Conservation (phyloP, 1,284 basidiomycete species). For the Chalciporus sp. region DNA sequence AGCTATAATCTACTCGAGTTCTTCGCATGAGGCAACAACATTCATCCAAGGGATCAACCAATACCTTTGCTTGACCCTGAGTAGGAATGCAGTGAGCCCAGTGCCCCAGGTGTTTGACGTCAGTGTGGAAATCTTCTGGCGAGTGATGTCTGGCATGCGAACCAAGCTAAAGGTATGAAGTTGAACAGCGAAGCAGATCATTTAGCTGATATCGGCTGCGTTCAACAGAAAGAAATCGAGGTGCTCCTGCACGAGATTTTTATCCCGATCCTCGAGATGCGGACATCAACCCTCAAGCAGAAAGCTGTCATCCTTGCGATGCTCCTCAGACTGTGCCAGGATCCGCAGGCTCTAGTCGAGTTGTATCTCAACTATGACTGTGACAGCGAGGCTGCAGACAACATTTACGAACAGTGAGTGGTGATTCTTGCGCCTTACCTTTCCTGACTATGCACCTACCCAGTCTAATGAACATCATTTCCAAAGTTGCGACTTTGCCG, state of each 20-base stretch:
- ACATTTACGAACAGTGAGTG: constrained; percentile 91
- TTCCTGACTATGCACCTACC: constrained; percentile 8
- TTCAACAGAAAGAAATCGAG: constrained; percentile 93
- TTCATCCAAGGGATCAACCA: constrained; percentile 94
- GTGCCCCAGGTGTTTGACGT: constrained; percentile 98
- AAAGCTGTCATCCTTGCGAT: constrained; percentile 90
- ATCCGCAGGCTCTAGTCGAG: constrained; percentile 95
- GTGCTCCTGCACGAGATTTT: constrained; percentile 98
- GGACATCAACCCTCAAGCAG: constrained; percentile 92
- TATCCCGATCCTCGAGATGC: constrained; percentile 98
- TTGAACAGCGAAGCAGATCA: neutral
- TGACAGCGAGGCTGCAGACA: constrained; percentile 88
- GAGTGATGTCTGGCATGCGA: constrained; percentile 89
- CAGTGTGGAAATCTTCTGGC: constrained; percentile 98
- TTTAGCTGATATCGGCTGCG: constrained; percentile 4
- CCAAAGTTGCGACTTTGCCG: constrained; percentile 82
- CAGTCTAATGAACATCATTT: constrained; percentile 91
- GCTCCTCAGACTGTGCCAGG: constrained; percentile 85
- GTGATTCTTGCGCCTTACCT: constrained; percentile 5
- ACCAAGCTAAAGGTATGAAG: constrained; percentile 86
- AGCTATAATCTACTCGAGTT: constrained; percentile 87
- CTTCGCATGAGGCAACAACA: constrained; percentile 81
- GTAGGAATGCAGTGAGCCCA: constrained; percentile 93
- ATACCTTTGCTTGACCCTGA: constrained; percentile 92
- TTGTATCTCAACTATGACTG: constrained; percentile 99